These are phyloP conservation scores for Senna tora DNA, from an alignment of 306 rosid genomes.

Conservation along the genomic window DNA sequence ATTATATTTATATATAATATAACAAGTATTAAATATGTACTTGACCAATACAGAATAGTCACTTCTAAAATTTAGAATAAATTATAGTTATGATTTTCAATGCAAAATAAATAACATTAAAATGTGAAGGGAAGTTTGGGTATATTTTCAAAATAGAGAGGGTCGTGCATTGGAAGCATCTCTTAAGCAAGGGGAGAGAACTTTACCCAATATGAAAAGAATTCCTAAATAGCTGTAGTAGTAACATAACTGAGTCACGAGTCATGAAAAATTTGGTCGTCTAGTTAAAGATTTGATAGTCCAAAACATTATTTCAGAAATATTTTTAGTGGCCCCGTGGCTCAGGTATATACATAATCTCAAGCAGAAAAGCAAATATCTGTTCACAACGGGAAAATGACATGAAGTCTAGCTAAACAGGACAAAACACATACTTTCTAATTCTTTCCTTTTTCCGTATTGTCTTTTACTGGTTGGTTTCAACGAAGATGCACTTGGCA, in stretches of 20 bases:
- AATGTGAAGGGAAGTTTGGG: too few relatives aligned
- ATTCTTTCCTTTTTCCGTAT: slow-evolving; percentile 73
- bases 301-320: slow-evolving; percentile 21
- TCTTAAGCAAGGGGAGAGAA: too few relatives aligned
- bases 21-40: too few relatives aligned
- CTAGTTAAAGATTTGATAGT: slow-evolving; percentile 1
- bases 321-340: neutral
- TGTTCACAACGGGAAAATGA: slow-evolving; percentile 5
- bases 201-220: neutral
- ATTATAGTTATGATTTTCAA: too few relatives aligned
- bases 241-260: neutral
- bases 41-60: too few relatives aligned
- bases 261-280: slow-evolving; percentile 9
- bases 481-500: slow-evolving; percentile 59
- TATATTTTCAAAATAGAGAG: too few relatives aligned
- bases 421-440: slow-evolving; percentile 66
- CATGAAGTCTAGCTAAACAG: slow-evolving; percentile 20
- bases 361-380: neutral
- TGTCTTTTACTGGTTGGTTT: slow-evolving; percentile 61
- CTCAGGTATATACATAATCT: slow-evolving; percentile 4
- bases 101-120: too few relatives aligned
- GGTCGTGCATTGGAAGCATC: too few relatives aligned
- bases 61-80: too few relatives aligned
- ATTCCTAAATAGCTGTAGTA: neutral
- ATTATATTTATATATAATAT: too few relatives aligned